Conservation (phyloP, 495 filamentous ascomycete species). For the Annulohypoxylon nitens region DNA sequence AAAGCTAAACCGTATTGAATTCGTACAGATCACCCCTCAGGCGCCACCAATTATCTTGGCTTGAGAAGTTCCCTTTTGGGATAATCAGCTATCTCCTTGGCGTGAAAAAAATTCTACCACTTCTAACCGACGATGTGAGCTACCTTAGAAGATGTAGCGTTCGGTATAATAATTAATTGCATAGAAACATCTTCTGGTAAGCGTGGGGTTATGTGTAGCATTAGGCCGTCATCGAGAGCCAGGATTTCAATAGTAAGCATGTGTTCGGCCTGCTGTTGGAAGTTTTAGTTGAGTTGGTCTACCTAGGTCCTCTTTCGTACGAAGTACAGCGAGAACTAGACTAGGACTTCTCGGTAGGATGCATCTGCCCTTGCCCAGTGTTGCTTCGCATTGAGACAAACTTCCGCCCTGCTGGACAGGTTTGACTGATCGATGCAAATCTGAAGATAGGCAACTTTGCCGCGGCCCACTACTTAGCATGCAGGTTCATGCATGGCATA, state of each 20-base stretch:
- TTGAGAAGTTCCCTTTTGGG: constrained; percentile 29
- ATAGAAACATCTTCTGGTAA: constrained; percentile 31
- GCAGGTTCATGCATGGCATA: constrained; percentile 55
- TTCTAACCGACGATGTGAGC: constrained; percentile 38
- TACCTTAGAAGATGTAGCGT: constrained; percentile 28
- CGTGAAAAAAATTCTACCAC: constrained; percentile 26
- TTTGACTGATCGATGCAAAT: constrained; percentile 40
- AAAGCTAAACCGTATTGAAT: constrained; percentile 30
- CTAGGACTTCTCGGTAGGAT: constrained; percentile 33
- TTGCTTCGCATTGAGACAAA: constrained; percentile 38
- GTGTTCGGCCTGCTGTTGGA: constrained; percentile 26
- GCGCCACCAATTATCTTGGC: constrained; percentile 30
- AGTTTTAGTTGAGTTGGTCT: constrained; percentile 15
- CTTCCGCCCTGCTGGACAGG: constrained; percentile 22
- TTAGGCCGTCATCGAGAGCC: constrained; percentile 41
- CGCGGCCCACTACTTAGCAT: constrained; percentile 34
- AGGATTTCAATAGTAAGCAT: constrained; percentile 39
- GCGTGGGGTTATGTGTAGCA: constrained; percentile 46
- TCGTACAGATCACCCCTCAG: constrained; percentile 26
- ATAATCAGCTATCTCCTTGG: constrained; percentile 31
- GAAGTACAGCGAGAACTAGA: constrained; percentile 22
- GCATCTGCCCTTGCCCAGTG: constrained; percentile 27
- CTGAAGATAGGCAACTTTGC: constrained; percentile 44
- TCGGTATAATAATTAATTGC: constrained; percentile 44
- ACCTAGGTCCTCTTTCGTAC: constrained; percentile 18